Conservation (phyloP, 306 rosid genomes). For the Cotoneaster glaucophyllus region DNA sequence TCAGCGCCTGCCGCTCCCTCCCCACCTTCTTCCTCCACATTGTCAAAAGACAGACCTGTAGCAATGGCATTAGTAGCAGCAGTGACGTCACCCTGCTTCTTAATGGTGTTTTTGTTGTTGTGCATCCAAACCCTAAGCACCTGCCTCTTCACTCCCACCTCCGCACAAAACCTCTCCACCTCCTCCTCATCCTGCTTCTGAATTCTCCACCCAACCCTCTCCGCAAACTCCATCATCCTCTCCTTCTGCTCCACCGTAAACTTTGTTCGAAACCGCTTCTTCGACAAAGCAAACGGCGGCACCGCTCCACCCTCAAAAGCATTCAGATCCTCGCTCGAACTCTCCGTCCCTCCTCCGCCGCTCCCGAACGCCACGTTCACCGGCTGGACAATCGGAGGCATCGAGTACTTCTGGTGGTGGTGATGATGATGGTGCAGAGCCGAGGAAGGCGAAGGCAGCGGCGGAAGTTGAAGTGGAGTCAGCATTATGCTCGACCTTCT, state of each 20-base stretch:
- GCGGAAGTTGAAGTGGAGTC: constrained; percentile 41
- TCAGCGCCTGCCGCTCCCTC: neutral
- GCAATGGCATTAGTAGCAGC: neutral
- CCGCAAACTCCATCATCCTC: constrained; percentile 42
- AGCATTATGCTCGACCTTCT: constrained; percentile 29
- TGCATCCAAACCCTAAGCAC: constrained; percentile 59
- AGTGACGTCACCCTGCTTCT: constrained; percentile 9
- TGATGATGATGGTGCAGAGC: constrained; percentile 11
- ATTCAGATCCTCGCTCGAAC: constrained; percentile 48
- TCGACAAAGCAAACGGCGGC: constrained; percentile 21
- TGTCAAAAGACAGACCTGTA: constrained; percentile 1
- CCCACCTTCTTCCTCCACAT: neutral
- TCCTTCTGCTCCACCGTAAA: constrained; percentile 45
- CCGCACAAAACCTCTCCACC: constrained; percentile 38
- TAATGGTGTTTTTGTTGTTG: constrained; percentile 37
- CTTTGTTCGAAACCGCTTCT: constrained; percentile 44
- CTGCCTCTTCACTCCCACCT: constrained; percentile 41
- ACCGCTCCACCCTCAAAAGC: constrained; percentile 18
- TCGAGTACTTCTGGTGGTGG: constrained; percentile 33
- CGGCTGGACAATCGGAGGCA: constrained; percentile 36
- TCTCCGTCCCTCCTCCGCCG: constrained; percentile 28
- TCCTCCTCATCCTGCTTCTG: constrained; percentile 47
- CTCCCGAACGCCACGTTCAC: constrained; percentile 45
- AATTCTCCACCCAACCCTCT: constrained; percentile 46
- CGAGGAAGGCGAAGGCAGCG: constrained; percentile 25